A percentile compares a stretch with the other conserved stretches of the same genome.
These are phyloP conservation scores for Verticillium albo-atrum DNA, from an alignment of 2,329 filamentous ascomycete genomes.

Conservation along the genomic window DNA sequence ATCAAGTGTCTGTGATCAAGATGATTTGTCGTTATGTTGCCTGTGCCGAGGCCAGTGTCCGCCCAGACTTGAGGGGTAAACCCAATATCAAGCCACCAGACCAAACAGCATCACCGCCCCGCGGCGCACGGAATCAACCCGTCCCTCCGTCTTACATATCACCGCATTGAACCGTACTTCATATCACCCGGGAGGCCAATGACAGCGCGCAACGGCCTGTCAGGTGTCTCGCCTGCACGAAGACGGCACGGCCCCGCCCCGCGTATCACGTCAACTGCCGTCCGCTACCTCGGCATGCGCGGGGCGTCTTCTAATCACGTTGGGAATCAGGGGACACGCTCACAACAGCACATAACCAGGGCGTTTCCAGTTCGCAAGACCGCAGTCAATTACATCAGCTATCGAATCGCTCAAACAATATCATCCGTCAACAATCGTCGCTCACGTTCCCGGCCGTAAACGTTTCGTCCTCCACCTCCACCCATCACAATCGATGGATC, in stretches of 20 bases:
- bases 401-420: neutral
- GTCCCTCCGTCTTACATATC: neutral
- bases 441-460: neutral
- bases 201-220: neutral
- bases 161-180: neutral
- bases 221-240: neutral
- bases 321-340: neutral
- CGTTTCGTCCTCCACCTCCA: neutral
- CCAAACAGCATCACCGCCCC: neutral
- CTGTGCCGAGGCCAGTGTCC: neutral
- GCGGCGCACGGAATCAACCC: neutral
- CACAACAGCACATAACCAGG: neutral
- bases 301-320: neutral
- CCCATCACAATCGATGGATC: too few species aligned
- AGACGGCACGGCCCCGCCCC: neutral
- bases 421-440: neutral
- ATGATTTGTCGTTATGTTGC: neutral
- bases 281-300: neutral
- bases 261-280: neutral
- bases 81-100: neutral
- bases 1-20: neutral
- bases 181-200: neutral
- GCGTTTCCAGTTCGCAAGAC: neutral
- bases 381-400: neutral
- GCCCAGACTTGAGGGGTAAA: neutral